Percentiles rank a stretch among this genome's conserved stretches.
phyloP scores from a whole-genome alignment of 108 stramenopile genomes.

The Discostella stelligeroides region DNA sequence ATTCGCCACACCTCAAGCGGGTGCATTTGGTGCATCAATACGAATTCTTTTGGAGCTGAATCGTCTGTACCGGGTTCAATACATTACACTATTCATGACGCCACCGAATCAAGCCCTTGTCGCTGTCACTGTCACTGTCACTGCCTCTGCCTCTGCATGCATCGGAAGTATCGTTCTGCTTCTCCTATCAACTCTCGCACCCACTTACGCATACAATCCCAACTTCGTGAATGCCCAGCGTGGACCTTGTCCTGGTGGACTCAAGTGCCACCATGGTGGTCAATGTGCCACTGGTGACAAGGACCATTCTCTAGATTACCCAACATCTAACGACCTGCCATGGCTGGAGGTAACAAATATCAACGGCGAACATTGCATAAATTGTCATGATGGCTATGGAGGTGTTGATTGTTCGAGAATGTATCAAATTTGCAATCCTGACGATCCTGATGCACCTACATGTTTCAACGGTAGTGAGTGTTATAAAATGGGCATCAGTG shows the following conservation, averaged over 20 bases:
- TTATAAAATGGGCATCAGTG: slow-evolving; percentile 19
- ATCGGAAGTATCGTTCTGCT: too few relatives aligned
- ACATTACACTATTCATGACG: too few relatives aligned
- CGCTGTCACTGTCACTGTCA: too few relatives aligned
- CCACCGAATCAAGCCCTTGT: too few relatives aligned
- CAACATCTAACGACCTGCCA: slow-evolving; percentile 21
- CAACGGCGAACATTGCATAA: slow-evolving; percentile 42
- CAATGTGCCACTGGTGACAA: slow-evolving; percentile 30
- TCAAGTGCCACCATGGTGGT: neutral
- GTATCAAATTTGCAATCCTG: slow-evolving; percentile 26
- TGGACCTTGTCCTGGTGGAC: neutral
- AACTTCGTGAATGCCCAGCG: neutral
- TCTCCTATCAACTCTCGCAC: neutral
- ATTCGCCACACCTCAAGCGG: too few relatives aligned
- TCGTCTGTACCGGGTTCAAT: too few relatives aligned
- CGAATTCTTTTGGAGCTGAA: too few relatives aligned
- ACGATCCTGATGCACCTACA: slow-evolving; percentile 28
- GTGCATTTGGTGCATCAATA: too few relatives aligned
- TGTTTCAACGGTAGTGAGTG: slow-evolving; percentile 43
- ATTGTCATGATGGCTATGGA: slow-evolving; percentile 42
- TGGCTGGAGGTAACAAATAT: slow-evolving; percentile 36
- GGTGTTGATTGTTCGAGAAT: slow-evolving; percentile 36
- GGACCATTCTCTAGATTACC: neutral
- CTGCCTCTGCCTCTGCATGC: too few relatives aligned
- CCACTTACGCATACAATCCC: neutral